These are phyloP conservation scores for Melampsora larici-populina DNA, from an alignment of 1,284 basidiomycete genomes.

Conservation along the genomic window DNA sequence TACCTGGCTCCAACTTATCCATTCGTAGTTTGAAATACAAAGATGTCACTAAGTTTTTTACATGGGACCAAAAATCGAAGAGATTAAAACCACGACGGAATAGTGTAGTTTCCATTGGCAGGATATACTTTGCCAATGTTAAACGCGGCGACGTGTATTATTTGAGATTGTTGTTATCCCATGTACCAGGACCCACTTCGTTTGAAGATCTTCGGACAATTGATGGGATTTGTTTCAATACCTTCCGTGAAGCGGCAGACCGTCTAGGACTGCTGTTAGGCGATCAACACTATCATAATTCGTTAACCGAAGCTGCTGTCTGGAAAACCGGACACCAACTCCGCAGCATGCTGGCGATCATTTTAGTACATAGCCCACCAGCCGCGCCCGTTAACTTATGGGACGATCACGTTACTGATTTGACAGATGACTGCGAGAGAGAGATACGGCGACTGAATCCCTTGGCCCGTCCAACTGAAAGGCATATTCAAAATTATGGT, in stretches of 20 bases:
- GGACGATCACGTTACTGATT: too few relatives aligned
- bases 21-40: background rate
- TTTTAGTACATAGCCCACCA: background rate
- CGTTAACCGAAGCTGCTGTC: background rate
- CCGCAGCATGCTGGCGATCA: background rate
- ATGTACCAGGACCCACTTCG: background rate
- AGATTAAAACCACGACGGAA: background rate
- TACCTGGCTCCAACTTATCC: too few relatives aligned
- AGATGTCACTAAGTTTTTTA: background rate
- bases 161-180: background rate
- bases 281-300: background rate
- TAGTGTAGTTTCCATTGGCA: background rate
- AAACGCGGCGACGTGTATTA: background rate
- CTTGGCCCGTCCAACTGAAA: too few relatives aligned
- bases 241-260: too few relatives aligned
- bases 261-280: background rate
- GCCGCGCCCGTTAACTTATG: background rate
- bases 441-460: too few relatives aligned
- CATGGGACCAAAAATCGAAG: background rate
- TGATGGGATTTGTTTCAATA: background rate
- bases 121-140: conserved; percentile 4
- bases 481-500: too few relatives aligned
- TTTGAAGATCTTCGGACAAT: background rate
- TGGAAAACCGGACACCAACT: background rate
- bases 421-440: too few relatives aligned